Base-by-base conservation (phyloP, 257 asterid genomes). In the Lycium barbarum region DNA sequence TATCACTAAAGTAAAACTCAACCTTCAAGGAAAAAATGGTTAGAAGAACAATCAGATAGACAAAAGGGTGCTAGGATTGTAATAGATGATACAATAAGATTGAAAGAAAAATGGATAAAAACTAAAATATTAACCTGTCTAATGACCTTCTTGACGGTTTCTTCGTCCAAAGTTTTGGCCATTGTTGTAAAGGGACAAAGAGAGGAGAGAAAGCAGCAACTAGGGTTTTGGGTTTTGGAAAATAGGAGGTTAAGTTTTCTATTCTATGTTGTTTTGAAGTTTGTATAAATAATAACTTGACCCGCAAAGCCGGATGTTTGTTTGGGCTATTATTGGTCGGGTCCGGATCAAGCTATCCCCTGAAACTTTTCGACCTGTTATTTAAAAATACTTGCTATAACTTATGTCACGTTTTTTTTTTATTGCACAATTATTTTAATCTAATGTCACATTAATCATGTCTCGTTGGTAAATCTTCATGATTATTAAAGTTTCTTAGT, bases 1-100 rank as follows among this genome's bases (percentile, higher is more conserved):
- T 97, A 87, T 95, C 99, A 81, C 99, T 91, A 86, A 97, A 94
- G 88, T 97, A 97, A 87, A 97, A 97, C 90, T 97, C 98, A 63
- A 97, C 98, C 99, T 97, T 94, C 83, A 79, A 67, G n/a, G 14
- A 49, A 40, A 26, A 71, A 35, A 68, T 22, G n/a, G 7, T 73
- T 20, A 9, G 36, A 70, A 20, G 14, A 17, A 67, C 14, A 74
- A 5, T 10, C 14, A 66, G 40, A 70, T 84, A 53, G 20, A 15
- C 11, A 71, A 43, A 40, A 65, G 5, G 36, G 61, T 80, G 49
- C 17, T 38, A 71, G 10, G 65, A 22, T 73, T 10, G 62, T 33
- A 12, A 65, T 49, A 33, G 76, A 47, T 6, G 11, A 4, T 63
- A 35, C 7, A 9, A 4, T 9, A 4, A 79, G 1, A 18, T 11